Conservation (phyloP, 2,329 filamentous ascomycete species). For the Fusarium haematococcum region DNA sequence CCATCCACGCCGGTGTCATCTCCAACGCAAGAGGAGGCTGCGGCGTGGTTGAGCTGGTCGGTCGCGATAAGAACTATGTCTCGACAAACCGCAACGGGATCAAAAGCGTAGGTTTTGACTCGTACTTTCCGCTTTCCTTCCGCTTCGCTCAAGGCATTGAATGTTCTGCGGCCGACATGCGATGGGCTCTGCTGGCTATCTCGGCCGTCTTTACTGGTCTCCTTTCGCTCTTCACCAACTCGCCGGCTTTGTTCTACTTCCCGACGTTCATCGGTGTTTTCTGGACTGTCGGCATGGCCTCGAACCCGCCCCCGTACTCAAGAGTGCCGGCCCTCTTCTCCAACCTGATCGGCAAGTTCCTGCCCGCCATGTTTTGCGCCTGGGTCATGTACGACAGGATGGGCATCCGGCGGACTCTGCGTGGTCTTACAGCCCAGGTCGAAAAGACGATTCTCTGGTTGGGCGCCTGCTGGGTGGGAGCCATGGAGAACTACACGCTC, state of each 20-base stretch:
- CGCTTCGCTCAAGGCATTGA: constrained; percentile 75
- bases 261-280: constrained; percentile 85
- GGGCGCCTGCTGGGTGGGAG: constrained; percentile 89
- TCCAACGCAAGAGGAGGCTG: constrained; percentile 80
- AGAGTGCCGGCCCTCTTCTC: constrained; percentile 80
- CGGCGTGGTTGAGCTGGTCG: constrained; percentile 81
- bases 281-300: constrained; percentile 89
- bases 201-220: constrained; percentile 83
- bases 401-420: constrained; percentile 77
- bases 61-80: constrained; percentile 72
- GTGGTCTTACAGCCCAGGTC: constrained; percentile 81
- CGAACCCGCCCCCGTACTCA: constrained; percentile 80
- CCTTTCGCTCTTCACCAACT: constrained; percentile 84
- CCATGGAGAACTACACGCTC: constrained; percentile 94
- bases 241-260: constrained; percentile 85
- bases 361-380: constrained; percentile 88
- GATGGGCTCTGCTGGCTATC: constrained; percentile 86
- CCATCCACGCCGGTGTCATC: constrained; percentile 85
- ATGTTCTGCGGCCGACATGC: constrained; percentile 79
- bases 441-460: constrained; percentile 94
- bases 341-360: constrained; percentile 80
- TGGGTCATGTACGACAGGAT: constrained; percentile 91
- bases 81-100: constrained; percentile 79
- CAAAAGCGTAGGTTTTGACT: constrained; percentile 81
- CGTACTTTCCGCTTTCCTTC: constrained; percentile 90